phyloP scores from a whole-genome alignment of 169 alveolate genomes.

The Blepharisma undulans region DNA sequence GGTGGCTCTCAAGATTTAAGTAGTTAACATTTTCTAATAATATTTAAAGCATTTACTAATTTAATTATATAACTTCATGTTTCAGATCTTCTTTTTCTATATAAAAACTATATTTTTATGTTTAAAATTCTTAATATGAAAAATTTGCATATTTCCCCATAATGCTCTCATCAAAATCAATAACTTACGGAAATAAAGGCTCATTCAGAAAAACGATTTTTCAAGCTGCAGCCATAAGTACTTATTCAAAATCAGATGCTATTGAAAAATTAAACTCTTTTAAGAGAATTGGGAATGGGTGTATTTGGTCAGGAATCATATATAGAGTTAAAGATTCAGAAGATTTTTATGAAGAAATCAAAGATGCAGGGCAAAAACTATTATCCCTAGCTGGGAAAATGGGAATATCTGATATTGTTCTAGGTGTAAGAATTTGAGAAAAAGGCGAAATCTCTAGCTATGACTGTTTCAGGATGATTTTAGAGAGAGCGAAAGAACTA shows the following conservation, averaged over 20 bases:
- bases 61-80: too few species aligned
- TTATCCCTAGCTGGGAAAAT: neutral
- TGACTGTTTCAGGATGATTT: neutral
- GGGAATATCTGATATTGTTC: neutral
- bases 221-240: neutral
- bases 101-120: too few species aligned
- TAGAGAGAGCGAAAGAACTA: neutral
- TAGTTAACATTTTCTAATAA: too few species aligned
- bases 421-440: neutral
- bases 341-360: neutral
- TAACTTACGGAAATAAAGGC: neutral
- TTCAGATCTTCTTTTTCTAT: too few species aligned
- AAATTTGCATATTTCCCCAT: too few species aligned
- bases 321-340: neutral
- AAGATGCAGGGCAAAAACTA: neutral
- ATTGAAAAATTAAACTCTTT: too few species aligned
- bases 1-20: too few species aligned
- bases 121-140: too few species aligned
- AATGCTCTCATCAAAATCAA: neutral
- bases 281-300: neutral
- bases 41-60: too few species aligned
- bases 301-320: neutral
- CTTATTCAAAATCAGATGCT: neutral
- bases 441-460: neutral
- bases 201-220: neutral